These are phyloP conservation scores for Fusarium sp. DNA, from an alignment of 2,329 filamentous ascomycete genomes.

Conservation along the genomic window DNA sequence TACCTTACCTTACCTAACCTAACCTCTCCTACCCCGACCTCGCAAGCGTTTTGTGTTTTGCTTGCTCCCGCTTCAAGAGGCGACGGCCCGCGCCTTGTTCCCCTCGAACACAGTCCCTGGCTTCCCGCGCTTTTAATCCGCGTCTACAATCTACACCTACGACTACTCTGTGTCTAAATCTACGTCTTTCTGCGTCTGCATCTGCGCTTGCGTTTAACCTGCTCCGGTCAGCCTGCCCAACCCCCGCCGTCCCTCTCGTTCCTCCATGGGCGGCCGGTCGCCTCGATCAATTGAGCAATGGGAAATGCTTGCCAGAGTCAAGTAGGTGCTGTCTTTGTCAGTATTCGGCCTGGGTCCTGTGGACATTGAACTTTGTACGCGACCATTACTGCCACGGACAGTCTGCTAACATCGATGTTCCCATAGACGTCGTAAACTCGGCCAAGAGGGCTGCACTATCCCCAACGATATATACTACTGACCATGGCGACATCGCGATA, in stretches of 20 bases:
- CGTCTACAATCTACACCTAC: neutral
- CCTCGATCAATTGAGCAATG: slow-evolving; percentile 62
- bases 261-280: slow-evolving; percentile 60
- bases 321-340: slow-evolving; percentile 55
- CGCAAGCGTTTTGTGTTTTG: slow-evolving; percentile 16
- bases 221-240: slow-evolving; percentile 40
- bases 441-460: slow-evolving; percentile 53
- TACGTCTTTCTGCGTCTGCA: neutral
- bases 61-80: slow-evolving; percentile 35
- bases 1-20: slow-evolving; percentile 22
- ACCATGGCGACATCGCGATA: slow-evolving; percentile 64
- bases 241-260: slow-evolving; percentile 42
- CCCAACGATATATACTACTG: slow-evolving; percentile 48
- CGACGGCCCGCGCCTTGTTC: slow-evolving; percentile 40
- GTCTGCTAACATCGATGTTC: neutral
- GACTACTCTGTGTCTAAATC: neutral
- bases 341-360: slow-evolving; percentile 20
- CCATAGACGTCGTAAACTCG: slow-evolving; percentile 60
- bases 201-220: slow-evolving; percentile 22
- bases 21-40: slow-evolving; percentile 32
- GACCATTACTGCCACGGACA: neutral
- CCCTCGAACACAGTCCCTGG: slow-evolving; percentile 27
- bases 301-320: slow-evolving; percentile 60
- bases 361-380: slow-evolving; percentile 9
- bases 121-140: slow-evolving; percentile 27